phyloP scores from a whole-genome alignment of 352 stramenopile genomes.

The Phytopythium ostracodes region DNA sequence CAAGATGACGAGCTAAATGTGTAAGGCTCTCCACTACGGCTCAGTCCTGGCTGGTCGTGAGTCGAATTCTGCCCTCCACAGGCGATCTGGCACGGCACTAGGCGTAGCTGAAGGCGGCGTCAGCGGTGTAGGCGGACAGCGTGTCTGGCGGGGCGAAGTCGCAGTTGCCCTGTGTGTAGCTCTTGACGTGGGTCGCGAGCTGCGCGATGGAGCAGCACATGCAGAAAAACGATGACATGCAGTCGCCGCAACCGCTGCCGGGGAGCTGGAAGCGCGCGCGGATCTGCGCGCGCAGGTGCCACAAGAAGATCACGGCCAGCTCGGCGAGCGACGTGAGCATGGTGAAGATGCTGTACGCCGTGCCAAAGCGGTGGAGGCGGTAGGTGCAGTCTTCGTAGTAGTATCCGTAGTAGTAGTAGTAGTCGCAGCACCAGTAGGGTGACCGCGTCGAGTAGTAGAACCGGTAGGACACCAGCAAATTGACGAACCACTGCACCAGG shows the following conservation, averaged over 20 bases:
- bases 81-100: neutral
- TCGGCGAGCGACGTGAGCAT: neutral
- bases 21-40: too few relatives aligned
- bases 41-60: too few relatives aligned
- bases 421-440: neutral
- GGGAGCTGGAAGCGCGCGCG: slow-evolving; percentile 41
- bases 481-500: neutral
- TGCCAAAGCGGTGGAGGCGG: neutral
- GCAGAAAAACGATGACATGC: slow-evolving; percentile 31
- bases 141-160: slow-evolving; percentile 33
- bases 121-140: slow-evolving; percentile 21
- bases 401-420: neutral
- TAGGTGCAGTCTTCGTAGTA: slow-evolving; percentile 1
- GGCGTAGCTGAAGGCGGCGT: neutral
- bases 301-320: slow-evolving; percentile 12
- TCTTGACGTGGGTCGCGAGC: slow-evolving; percentile 46
- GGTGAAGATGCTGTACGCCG: neutral
- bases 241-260: slow-evolving; percentile 29
- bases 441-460: neutral
- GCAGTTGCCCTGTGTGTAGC: slow-evolving; percentile 41
- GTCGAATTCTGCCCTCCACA: neutral
- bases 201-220: slow-evolving; percentile 48
- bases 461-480: neutral
- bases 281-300: slow-evolving; percentile 28
- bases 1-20: too few relatives aligned